Base-by-base conservation (phyloP, 2,329 filamentous ascomycete species). In the Aspergillus novofumigatus region DNA sequence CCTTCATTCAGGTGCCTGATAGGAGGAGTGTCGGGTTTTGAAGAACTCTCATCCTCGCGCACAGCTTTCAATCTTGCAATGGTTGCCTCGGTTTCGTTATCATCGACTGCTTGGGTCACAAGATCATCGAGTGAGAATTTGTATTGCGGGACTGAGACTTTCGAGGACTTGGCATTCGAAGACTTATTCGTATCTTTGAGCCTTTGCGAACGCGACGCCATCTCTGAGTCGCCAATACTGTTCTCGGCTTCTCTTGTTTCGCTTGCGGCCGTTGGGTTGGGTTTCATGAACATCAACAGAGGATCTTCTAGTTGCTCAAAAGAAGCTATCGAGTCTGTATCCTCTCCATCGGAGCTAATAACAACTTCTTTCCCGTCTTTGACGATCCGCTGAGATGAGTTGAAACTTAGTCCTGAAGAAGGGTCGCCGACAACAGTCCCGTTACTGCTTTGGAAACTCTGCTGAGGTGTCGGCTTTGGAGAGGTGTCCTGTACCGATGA, bases 291-390 rank as follows among this genome's bases (percentile, higher is more conserved):
- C 38, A 58, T 65, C 21, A 66, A 64, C 17, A 82, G 67, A 1
- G 87, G 70, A 47, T 82, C 78, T 4, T 82, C 80, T 14, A 87
- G 77, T 28, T 82, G 80, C 57, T 81, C 81, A 21, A 85, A 66
- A 1, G 79, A 81, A 52, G 74, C 78, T 57, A 83, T 77, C 0
- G 87, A 87, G 51, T 83, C 80, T 28, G 81, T 81, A 20, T 82
- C 82, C n/a, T 89, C 88, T 9, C 88, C 87, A 66, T 92, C 90
- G 0, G 90, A 92, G 54, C 84, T 86, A 49, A 80, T 81, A 44
- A 92, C 77, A 3, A 80, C 69, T 55, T 80, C 72, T 53, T 79
- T 69, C 2, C 83, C 83, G 64, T 81, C 76, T 57, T 77, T 88
- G 55, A 87, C 76, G 11, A 84, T 73, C 64, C 84, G 78, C 69